Evolutionary conservation across 192 early-diverging fungal species (phyloP).

Genomic region (Backusella liffmaniae): DNA sequence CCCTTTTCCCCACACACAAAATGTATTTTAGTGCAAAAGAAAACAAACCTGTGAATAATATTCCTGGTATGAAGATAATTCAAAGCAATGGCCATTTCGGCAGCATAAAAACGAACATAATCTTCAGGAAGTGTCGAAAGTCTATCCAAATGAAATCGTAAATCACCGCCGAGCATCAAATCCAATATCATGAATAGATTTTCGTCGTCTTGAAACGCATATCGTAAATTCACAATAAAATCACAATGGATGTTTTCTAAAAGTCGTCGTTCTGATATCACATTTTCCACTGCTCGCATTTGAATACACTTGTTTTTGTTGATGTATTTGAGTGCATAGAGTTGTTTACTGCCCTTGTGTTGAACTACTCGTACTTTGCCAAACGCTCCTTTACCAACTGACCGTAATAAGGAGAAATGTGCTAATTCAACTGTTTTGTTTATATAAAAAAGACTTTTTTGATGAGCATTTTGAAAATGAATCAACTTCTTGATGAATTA

Average conservation of each 20-base stretch:
- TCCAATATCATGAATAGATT: slow-evolving; percentile 90
- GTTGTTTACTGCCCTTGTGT: slow-evolving; percentile 63
- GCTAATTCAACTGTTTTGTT: slow-evolving; percentile 10
- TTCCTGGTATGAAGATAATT: slow-evolving; percentile 76
- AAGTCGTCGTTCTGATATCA: slow-evolving; percentile 72
- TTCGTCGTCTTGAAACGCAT: slow-evolving; percentile 89
- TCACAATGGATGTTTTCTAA: slow-evolving; percentile 75
- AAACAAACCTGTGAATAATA: slow-evolving; percentile 73
- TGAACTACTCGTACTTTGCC: slow-evolving; percentile 87
- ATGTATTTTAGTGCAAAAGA: background rate
- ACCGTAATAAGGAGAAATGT: slow-evolving; percentile 74
- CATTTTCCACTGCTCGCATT: slow-evolving; percentile 80
- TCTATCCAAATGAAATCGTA: slow-evolving; percentile 76
- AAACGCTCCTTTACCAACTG: slow-evolving; percentile 83
- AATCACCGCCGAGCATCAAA: slow-evolving; percentile 85
- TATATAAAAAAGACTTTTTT: background rate
- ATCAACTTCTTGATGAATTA: background rate
- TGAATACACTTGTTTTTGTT: slow-evolving; percentile 81
- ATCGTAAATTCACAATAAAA: slow-evolving; percentile 72
- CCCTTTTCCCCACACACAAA: background rate
- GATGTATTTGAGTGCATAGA: slow-evolving; percentile 86
- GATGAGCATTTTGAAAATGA: background rate
- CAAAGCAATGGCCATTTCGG: slow-evolving; percentile 78
- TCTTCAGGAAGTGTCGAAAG: slow-evolving; percentile 67
- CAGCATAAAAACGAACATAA: slow-evolving; percentile 77